Conservation (phyloP, 306 rosid species). For the Lathyrus oleraceus region DNA sequence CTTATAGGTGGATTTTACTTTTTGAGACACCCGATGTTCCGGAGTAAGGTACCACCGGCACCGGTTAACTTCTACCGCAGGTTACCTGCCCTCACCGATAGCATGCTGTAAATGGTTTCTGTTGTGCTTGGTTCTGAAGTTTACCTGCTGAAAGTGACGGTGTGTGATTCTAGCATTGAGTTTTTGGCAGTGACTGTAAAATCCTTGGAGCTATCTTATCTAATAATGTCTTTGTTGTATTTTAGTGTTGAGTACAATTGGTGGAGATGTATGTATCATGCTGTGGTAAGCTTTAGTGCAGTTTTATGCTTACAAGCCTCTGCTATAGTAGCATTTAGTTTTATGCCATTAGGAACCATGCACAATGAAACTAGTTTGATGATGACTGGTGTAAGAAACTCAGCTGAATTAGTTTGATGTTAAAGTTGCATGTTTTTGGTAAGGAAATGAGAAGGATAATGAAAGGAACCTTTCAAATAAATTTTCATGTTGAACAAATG, state of each 20-base stretch:
- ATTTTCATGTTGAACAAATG: background rate
- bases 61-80: constrained; percentile 86
- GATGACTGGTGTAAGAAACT: background rate
- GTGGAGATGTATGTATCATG: constrained; percentile 13
- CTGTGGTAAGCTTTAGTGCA: constrained; percentile 10
- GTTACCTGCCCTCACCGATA: constrained; percentile 79
- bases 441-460: too few species aligned
- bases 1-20: constrained; percentile 66
- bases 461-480: background rate
- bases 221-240: constrained; percentile 30
- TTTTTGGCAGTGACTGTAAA: constrained; percentile 42
- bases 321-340: background rate
- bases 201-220: constrained; percentile 28
- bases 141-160: constrained; percentile 24
- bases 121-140: background rate
- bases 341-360: constrained; percentile 9
- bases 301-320: background rate
- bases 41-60: constrained; percentile 64
- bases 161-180: constrained; percentile 19
- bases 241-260: constrained; percentile 12
- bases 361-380: background rate
- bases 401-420: background rate
- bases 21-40: constrained; percentile 87
- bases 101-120: constrained; percentile 63
- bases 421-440: background rate